Conservation (phyloP, 148 eudicot species). For the Camellia sinensis region DNA sequence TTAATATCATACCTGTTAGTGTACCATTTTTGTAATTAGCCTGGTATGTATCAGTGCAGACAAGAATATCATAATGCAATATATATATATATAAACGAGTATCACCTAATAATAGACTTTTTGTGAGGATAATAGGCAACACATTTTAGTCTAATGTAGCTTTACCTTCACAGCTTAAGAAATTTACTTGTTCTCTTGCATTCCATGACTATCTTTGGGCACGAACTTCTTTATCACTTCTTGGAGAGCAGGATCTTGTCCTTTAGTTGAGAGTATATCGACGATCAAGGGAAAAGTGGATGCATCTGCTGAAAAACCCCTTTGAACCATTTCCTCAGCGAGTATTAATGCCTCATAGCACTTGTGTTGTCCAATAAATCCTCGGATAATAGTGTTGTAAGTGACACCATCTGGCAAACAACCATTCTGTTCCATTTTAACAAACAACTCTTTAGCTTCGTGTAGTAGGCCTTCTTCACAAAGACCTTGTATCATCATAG, state of each 20-base stretch:
- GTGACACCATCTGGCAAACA: neutral
- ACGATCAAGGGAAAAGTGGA: neutral
- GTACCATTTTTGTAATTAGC: too few species aligned
- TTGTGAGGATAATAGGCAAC: too few species aligned
- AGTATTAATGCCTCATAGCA: neutral
- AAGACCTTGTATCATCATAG: neutral
- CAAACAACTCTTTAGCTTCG: slow-evolving; percentile 10
- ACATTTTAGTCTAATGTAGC: too few species aligned
- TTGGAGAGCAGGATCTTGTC: neutral
- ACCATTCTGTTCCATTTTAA: slow-evolving; percentile 14
- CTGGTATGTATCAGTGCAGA: too few species aligned
- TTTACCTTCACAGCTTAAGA: too few species aligned
- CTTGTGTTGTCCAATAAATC: neutral
- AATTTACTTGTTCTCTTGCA: too few species aligned
- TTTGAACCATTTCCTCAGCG: slow-evolving; percentile 1
- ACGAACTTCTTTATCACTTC: too few species aligned
- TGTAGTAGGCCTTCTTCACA: neutral
- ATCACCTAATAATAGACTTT: too few species aligned
- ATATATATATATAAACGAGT: too few species aligned
- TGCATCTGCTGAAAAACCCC: slow-evolving; percentile 10
- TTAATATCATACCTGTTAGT: too few species aligned
- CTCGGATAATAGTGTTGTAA: neutral
- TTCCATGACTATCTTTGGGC: too few species aligned
- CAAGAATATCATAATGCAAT: too few species aligned
- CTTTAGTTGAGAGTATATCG: neutral